Evolutionary conservation across 2,329 filamentous ascomycete species (phyloP).

Genomic region (Aspergillus fumigatus): DNA sequence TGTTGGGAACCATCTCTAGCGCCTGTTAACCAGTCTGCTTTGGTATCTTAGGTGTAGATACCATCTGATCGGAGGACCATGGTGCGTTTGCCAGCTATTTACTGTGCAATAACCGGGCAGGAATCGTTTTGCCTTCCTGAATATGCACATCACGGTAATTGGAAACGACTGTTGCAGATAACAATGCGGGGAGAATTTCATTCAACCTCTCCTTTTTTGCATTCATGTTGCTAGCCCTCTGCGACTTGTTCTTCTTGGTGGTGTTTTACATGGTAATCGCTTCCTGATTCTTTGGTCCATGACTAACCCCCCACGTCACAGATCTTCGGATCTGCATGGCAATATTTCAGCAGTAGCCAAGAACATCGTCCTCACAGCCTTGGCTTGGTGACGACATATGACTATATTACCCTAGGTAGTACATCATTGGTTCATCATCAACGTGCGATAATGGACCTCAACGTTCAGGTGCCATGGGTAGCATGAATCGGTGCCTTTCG

Average conservation of each 20-base stretch:
- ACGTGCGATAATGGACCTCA: background rate
- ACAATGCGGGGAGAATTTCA: background rate
- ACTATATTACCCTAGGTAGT: background rate
- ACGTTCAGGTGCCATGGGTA: background rate
- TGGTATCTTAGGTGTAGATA: background rate
- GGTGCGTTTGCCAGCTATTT: background rate
- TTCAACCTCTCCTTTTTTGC: background rate
- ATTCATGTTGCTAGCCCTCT: background rate
- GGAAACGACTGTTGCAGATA: background rate
- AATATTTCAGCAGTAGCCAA: slow-evolving; percentile 5
- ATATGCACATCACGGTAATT: background rate
- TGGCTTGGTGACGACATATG: slow-evolving; percentile 11
- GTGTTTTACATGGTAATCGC: background rate
- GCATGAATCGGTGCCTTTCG: background rate
- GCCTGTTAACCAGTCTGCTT: background rate
- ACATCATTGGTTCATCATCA: background rate
- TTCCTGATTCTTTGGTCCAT: background rate
- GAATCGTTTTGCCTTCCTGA: background rate
- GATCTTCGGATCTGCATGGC: slow-evolving; percentile 24
- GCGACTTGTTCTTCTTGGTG: background rate
- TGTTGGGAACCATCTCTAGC: background rate
- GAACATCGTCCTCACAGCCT: background rate
- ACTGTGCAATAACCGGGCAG: background rate
- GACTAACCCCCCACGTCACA: slow-evolving; percentile 21
- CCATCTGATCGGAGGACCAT: background rate